These are phyloP conservation scores for Magnaporthales sp. DNA, from an alignment of 2,329 filamentous ascomycete species.

Conservation along the genomic window DNA sequence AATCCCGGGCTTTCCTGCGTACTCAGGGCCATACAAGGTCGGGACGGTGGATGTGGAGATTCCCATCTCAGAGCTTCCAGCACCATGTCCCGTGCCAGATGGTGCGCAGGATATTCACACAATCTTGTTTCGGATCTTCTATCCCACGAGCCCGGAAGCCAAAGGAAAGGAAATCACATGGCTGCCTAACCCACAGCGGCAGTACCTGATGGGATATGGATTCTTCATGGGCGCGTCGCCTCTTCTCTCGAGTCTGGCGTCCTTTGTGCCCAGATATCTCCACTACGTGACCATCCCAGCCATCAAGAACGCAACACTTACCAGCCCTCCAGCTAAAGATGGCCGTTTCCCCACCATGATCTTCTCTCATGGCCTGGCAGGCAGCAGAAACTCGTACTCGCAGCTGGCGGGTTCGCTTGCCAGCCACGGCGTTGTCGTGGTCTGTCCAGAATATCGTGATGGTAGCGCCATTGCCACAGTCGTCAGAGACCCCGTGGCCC, in stretches of 20 bases:
- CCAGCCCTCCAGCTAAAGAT: constrained; percentile 30
- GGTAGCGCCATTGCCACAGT: constrained; percentile 70
- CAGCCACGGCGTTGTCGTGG: constrained; percentile 70
- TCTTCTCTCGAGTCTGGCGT: constrained; percentile 48
- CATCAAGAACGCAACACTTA: constrained; percentile 59
- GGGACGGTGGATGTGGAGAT: constrained; percentile 77
- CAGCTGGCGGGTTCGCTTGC: constrained; percentile 70
- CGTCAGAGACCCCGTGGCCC: constrained; percentile 51
- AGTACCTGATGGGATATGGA: constrained; percentile 66
- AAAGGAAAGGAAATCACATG: constrained; percentile 57
- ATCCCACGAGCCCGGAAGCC: constrained; percentile 53
- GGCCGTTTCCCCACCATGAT: constrained; percentile 71
- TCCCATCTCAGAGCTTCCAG: constrained; percentile 50
- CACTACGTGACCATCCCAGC: constrained; percentile 67
- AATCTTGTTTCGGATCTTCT: constrained; percentile 74
- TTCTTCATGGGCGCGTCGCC: constrained; percentile 62
- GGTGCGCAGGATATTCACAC: constrained; percentile 55
- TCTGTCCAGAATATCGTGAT: constrained; percentile 77
- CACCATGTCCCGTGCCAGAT: constrained; percentile 43
- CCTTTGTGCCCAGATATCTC: constrained; percentile 60
- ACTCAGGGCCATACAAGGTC: constrained; percentile 70
- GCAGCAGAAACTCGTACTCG: constrained; percentile 77
- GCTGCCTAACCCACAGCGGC: constrained; percentile 69
- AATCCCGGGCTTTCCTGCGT: constrained; percentile 63
- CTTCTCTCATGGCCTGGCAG: constrained; percentile 80